Evolutionary conservation across 2,329 filamentous ascomycete species (phyloP), one percentile per base, ranked within the genome.

Genomic region (Colletotrichum orbiculare): DNA sequence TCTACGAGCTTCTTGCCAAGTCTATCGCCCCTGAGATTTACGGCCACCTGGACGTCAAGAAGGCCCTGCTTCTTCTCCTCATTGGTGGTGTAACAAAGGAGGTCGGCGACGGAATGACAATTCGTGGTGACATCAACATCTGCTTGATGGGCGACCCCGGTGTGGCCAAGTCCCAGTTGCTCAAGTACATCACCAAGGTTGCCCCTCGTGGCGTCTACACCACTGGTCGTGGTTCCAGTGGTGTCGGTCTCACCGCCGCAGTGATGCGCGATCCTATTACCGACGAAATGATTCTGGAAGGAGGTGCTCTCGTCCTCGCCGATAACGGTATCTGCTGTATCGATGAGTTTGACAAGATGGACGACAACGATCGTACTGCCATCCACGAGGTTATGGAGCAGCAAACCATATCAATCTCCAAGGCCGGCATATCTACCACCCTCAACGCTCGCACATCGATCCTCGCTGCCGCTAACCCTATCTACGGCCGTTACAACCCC

Each of bases 101-200:
- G 74, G 96, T 98, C 87, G 94, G 94, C 56, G 96, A 99, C 74
- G 96, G 96, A 66, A 98, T 99, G 96, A 91, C 94, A 73, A 99
- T 99, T 76, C 93, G 96, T 85, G 96, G 96, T 73, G 96, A 99
- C 75, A 97, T 99, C 83, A 99, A 99, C 80, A 91, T 99, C 68
- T 98, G 96, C 77, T 82, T 99, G 74, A 99, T 99, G 96, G 96
- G 96, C 85, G 96, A 99, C 74, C 96, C 96, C 76, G 96, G 96
- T 93, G 96, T 99, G 75, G 96, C 96, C 81, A 99, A 99, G 82
- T 99, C 96, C 42, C 96, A 99, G 82, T 83, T 99, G 70, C 86
- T 99, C 70, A 98, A 97, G 81, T 99, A 99, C 78, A 98, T 99
- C 75, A 93, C 94, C 69, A 98, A 99, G 81, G 96, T 99, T 37